Base-by-base conservation (phyloP, 345 rosid species). In the Salix dunnii region DNA sequence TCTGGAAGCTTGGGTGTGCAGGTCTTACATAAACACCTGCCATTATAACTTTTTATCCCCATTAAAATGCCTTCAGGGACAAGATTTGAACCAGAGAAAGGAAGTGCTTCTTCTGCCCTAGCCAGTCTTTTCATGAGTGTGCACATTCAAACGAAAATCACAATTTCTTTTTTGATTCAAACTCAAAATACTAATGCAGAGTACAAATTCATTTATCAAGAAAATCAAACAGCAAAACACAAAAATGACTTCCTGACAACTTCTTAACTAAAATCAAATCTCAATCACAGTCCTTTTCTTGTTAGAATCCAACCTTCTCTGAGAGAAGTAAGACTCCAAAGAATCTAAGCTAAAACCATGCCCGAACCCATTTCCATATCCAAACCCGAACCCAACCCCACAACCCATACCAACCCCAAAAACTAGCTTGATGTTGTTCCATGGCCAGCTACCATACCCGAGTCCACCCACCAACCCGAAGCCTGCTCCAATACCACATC, bases 361-460 rank as follows among this genome's bases (percentile, higher is more conserved):
- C 16, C 93, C 93, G 69, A 90, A 46, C 14, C 93, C 93, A 70
- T 81, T 79, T 40, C 93, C 93, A 28, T 76, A 86, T 14, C 89
- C 91, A 23, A 88, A 82, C 33, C 90, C 91, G 2, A 89, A 28
- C 7, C 93, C 93, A 17, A 85, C 28, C 7, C 91, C 91, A 23
- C 93, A 90, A 46, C 93, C 90, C 67, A 82, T 67, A 1, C 91
- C 91, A 25, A 85, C 43, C 27, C 91, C 91, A 70, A 85, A 82
- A 2, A 74, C 89, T 73, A 85, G 63, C 68, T 79, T 85, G 31
- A 68, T 7, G 23, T 84, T 86, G 81, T 88, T 87, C 38, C 88
- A 36, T 1, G 84, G 81, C 86, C 73, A 83, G 60, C 87, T 89
- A 16, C 77, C 81, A 21, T 82, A 74, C 1, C 90, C 93, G 27